Evolutionary conservation across 140 eudicot species (phyloP).

Genomic region (Oenanthe javanica): DNA sequence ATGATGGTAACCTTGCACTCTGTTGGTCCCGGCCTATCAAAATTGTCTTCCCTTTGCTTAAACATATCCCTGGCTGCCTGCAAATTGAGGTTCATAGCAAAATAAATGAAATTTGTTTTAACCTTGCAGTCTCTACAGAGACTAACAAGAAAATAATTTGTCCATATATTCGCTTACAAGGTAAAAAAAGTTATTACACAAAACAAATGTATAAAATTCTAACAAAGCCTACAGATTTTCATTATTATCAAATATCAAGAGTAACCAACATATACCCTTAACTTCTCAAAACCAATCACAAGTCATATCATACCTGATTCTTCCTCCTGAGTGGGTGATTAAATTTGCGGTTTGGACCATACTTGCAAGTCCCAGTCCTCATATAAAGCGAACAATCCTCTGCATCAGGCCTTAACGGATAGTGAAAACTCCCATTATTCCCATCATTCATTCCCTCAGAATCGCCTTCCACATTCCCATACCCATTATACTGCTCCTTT

Average conservation of each 20-base stretch:
- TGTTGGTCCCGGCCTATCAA: conserved; percentile 42
- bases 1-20: conserved; percentile 78
- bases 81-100: background rate
- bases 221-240: background rate
- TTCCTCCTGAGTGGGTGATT: conserved; percentile 72
- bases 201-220: background rate
- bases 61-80: conserved; percentile 37
- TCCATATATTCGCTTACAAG: background rate
- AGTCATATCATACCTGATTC: conserved; percentile 40
- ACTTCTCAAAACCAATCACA: background rate
- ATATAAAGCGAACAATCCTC: conserved; percentile 79
- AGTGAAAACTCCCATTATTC: conserved; percentile 22
- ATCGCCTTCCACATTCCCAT: conserved; percentile 20
- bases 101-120: background rate
- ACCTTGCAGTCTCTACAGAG: background rate
- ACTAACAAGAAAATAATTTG: background rate
- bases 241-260: background rate
- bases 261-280: background rate
- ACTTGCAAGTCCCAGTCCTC: conserved; percentile 72
- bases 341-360: conserved; percentile 77
- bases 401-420: conserved; percentile 82
- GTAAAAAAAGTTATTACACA: background rate
- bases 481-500: conserved; percentile 21
- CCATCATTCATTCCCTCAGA: conserved; percentile 20
- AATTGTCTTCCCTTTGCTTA: conserved; percentile 46